A percentile compares a stretch with the other conserved stretches of the same genome.
These are phyloP conservation scores for Peniophora sp. DNA, from an alignment of 1,284 basidiomycete species.

Conservation along the genomic window DNA sequence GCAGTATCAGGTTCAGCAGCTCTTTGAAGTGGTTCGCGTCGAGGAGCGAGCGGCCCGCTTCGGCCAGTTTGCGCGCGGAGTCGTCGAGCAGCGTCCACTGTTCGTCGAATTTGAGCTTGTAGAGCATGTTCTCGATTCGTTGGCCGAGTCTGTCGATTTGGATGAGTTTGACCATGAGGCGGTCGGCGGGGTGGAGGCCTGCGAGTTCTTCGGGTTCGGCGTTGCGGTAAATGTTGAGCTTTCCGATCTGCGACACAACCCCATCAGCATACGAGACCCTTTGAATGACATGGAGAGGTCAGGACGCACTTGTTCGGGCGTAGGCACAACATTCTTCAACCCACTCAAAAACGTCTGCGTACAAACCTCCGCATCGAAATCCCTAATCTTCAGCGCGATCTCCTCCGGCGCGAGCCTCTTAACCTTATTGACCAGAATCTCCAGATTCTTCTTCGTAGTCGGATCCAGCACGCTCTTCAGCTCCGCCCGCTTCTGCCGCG, in stretches of 20 bases:
- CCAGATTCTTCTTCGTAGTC: slow-evolving; percentile 85
- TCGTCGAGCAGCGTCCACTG: slow-evolving; percentile 69
- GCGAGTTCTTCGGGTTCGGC: slow-evolving; percentile 84
- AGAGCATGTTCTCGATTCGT: slow-evolving; percentile 92
- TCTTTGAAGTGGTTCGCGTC: slow-evolving; percentile 82
- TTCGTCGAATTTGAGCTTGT: slow-evolving; percentile 81
- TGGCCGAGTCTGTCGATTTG: slow-evolving; percentile 91
- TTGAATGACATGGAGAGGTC: slow-evolving; percentile 8
- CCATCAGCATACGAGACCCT: neutral
- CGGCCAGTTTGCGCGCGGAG: slow-evolving; percentile 74
- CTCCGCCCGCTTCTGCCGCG: slow-evolving; percentile 76
- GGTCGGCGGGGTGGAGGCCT: slow-evolving; percentile 87
- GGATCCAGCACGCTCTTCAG: slow-evolving; percentile 87
- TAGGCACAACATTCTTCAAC: slow-evolving; percentile 78
- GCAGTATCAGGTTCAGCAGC: slow-evolving; percentile 80
- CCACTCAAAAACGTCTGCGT: slow-evolving; percentile 84
- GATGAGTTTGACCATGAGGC: slow-evolving; percentile 95
- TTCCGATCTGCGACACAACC: slow-evolving; percentile 56
- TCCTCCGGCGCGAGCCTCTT: slow-evolving; percentile 79
- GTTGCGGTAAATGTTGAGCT: slow-evolving; percentile 87
- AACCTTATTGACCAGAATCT: slow-evolving; percentile 84
- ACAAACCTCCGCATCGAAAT: slow-evolving; percentile 82
- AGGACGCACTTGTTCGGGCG: slow-evolving; percentile 72
- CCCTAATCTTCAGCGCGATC: slow-evolving; percentile 74
- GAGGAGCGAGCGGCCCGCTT: slow-evolving; percentile 71